A percentile compares a stretch with the other conserved stretches of the same genome.
phyloP scores from a whole-genome alignment of 805 yeast genomes.

The Candida tibetensis region DNA sequence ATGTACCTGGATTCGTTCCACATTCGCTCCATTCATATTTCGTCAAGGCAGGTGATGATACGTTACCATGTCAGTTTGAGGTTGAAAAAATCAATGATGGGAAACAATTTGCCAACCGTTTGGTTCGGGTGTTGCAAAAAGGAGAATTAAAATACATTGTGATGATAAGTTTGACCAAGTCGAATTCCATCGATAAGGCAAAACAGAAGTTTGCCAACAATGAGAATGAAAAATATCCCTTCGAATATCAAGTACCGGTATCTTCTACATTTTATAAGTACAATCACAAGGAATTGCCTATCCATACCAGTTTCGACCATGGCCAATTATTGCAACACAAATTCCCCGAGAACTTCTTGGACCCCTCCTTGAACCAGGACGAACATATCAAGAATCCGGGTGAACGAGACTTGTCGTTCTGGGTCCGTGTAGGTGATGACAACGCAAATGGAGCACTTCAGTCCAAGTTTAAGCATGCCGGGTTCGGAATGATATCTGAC shows the following conservation, averaged over 20 bases:
- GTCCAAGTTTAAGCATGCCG: constrained; percentile 25
- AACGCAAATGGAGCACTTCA: neutral
- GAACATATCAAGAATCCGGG: constrained; percentile 25
- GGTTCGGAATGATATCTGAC: constrained; percentile 33
- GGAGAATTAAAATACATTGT: constrained; percentile 29
- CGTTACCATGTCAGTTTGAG: constrained; percentile 25
- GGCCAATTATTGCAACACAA: constrained; percentile 22
- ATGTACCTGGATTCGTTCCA: constrained; percentile 31
- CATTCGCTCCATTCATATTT: constrained; percentile 42
- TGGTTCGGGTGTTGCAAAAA: constrained; percentile 29
- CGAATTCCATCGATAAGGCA: constrained; percentile 22
- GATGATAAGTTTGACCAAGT: constrained; percentile 34
- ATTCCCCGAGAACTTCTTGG: constrained; percentile 25
- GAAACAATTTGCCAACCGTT: constrained; percentile 33
- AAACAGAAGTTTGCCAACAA: constrained; percentile 14
- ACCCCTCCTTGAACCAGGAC: constrained; percentile 18
- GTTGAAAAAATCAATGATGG: constrained; percentile 37
- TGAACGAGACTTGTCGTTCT: constrained; percentile 32
- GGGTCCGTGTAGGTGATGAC: constrained; percentile 27
- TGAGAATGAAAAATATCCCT: constrained; percentile 24
- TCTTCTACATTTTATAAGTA: constrained; percentile 21
- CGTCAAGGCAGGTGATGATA: constrained; percentile 36
- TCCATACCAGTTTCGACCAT: constrained; percentile 14
- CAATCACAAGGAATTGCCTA: constrained; percentile 16
- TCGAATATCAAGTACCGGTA: constrained; percentile 28